Evolutionary conservation across 768 basidiomycete genomes (phyloP), one percentile per base, ranked within the genome.

Genomic region (Trametes villosa): DNA sequence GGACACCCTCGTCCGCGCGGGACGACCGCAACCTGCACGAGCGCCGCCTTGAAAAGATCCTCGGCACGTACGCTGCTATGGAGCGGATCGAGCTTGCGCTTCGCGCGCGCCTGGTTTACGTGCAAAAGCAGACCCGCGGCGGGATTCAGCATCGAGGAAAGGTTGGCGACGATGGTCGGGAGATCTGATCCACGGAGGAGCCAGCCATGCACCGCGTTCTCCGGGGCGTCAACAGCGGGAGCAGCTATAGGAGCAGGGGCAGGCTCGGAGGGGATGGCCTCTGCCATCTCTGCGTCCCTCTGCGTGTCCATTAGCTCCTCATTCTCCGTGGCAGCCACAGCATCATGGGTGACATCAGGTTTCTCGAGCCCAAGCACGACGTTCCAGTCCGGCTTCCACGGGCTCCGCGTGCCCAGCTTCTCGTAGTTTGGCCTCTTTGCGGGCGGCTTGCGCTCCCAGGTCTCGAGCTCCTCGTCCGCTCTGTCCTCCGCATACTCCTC

Each of bases 381-480:
- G 12, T 77, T 78, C 93, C 94, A 96, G 64, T 94, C 87, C 2
- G 89, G 81, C 47, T 75, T 75, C 87, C 89, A 98, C 1, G 93
- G 90, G 69, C 84, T 88, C 54, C 78, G 71, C 0, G 84, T 87
- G 5, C 83, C 86, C 42, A 93, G 67, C 62, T 83, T 86, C 20
- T 76, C 77, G 62, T 81, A 94, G 66, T 89, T 92, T 9, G 84
- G 78, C 57, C 92, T 81, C 76, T 98, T 99, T 7, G 92, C 95
- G 8, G 91, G 89, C 17, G 96, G 96, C 53, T 88, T 92, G 57
- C 88, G 76, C 50, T 84, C 83, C 94, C 94, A 98, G 18, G 75
- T 76, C 26, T 71, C 79, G 41, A 76, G 77, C 41, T 90, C 89
- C 62, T 84, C 78, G 2, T 68, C 70, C 27, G 78, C 88, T n/a